Evolutionary conservation across 306 rosid species (phyloP).

Genomic region (Cucurbita maxima): DNA sequence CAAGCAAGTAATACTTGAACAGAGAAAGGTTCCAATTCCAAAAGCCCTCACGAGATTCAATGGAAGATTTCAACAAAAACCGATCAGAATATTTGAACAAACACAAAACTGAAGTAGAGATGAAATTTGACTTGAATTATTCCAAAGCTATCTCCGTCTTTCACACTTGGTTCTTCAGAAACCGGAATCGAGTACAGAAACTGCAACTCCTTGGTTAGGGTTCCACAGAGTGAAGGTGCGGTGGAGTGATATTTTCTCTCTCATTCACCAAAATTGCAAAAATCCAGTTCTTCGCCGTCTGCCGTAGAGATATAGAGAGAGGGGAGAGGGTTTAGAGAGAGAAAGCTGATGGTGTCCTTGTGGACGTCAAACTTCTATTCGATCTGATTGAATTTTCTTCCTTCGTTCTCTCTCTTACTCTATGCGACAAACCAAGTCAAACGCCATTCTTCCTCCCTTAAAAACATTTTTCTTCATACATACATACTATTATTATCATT

Average conservation of each 20-base stretch:
- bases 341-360: slow-evolving; percentile 36
- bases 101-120: not conserved
- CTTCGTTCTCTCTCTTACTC: slow-evolving; percentile 17
- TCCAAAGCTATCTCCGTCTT: not conserved
- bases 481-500: no score
- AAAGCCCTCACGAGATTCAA: not conserved
- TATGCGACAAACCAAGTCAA: slow-evolving; percentile 7
- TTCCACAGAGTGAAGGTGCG: not conserved
- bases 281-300: slow-evolving; percentile 26
- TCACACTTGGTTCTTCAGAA: no score
- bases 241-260: slow-evolving; percentile 7
- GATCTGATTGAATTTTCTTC: slow-evolving; percentile 71
- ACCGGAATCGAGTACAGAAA: not conserved
- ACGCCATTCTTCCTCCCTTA: not conserved
- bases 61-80: not conserved
- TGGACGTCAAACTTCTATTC: slow-evolving; percentile 94
- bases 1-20: not conserved
- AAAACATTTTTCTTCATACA: not conserved
- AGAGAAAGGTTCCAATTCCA: slow-evolving; percentile 1
- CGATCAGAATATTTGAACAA: not conserved
- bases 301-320: slow-evolving; percentile 53
- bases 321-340: slow-evolving; percentile 53
- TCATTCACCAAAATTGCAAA: slow-evolving; percentile 4
- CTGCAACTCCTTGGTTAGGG: not conserved
- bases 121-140: not conserved